Conservation (phyloP, 306 rosid species). For the Fragaria nilgerrensis region DNA sequence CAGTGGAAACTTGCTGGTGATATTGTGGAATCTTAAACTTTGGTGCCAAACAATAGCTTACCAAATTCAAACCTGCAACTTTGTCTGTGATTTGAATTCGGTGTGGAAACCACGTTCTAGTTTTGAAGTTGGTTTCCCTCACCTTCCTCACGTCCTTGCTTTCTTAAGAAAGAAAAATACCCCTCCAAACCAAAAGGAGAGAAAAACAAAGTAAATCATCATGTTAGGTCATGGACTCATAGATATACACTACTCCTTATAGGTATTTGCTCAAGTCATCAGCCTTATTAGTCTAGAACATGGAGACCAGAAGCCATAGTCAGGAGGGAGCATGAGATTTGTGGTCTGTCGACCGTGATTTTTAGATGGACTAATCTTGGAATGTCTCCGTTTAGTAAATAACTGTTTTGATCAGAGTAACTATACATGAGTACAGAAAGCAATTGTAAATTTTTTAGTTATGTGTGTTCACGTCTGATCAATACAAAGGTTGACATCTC, state of each 20-base stretch:
- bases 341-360: neutral
- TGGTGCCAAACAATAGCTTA: neutral
- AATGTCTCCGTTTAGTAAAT: no score
- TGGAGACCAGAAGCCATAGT: neutral
- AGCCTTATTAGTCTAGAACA: neutral
- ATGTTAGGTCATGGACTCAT: neutral
- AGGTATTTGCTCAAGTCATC: neutral
- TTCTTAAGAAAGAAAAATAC: neutral
- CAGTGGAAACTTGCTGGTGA: neutral
- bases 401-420: no score
- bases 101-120: neutral
- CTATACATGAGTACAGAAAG: no score
- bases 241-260: no score
- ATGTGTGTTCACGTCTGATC: no score
- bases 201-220: neutral
- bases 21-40: neutral
- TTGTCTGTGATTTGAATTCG: neutral
- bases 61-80: neutral
- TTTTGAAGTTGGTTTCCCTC: neutral
- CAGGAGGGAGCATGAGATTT: neutral
- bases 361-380: neutral
- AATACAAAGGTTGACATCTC: no score
- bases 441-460: no score
- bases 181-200: neutral
- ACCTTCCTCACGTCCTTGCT: constrained; percentile 2